phyloP scores from a whole-genome alignment of 768 basidiomycete species.

The Mycena latifolia region DNA sequence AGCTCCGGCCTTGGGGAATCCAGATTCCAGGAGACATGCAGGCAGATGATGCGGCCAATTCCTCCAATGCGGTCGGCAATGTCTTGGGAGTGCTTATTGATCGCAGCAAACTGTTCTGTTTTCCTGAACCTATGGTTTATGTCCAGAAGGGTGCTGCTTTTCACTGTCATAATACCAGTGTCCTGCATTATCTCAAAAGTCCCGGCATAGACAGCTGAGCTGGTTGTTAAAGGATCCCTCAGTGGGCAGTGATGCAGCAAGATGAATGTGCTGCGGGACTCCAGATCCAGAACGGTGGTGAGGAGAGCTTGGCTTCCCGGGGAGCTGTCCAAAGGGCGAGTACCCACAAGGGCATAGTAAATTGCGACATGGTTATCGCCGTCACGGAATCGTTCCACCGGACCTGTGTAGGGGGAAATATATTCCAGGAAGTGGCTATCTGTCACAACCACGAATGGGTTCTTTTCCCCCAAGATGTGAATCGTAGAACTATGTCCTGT shows the following conservation, averaged over 20 bases:
- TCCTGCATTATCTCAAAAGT: too few relatives aligned
- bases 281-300: too few relatives aligned
- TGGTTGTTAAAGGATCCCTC: too few relatives aligned
- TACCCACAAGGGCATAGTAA: constrained; percentile 9
- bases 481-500: constrained; percentile 11
- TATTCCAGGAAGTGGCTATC: too few relatives aligned
- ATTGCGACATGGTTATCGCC: neutral
- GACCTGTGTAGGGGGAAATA: too few relatives aligned
- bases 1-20: too few relatives aligned
- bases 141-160: neutral
- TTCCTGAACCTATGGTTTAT: neutral
- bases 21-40: too few relatives aligned
- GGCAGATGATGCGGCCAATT: neutral
- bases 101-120: neutral
- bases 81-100: neutral
- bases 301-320: neutral
- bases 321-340: too few relatives aligned
- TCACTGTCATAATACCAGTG: neutral
- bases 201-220: too few relatives aligned
- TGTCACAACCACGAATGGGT: too few relatives aligned
- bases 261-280: neutral
- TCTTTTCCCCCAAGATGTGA: too few relatives aligned
- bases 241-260: constrained; percentile 7
- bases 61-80: constrained; percentile 12
- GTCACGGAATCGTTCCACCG: constrained; percentile 11